Percentiles rank a stretch among this genome's conserved stretches.
Conservation (phyloP, 2,329 filamentous ascomycete genomes). For the Proliferodiscus dingleyae region DNA sequence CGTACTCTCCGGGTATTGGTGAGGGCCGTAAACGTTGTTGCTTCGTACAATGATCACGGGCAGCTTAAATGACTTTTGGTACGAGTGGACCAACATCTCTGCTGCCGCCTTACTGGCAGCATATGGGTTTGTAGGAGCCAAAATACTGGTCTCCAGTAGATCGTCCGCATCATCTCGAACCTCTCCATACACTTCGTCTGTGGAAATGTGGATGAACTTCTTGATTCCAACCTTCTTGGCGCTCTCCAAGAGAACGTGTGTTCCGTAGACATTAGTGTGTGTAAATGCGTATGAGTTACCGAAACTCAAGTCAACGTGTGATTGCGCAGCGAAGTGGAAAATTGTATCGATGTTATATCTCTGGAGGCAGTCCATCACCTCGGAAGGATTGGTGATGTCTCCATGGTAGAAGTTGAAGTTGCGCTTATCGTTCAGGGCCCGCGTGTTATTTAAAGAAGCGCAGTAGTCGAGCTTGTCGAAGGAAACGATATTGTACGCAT, state of each 20-base stretch:
- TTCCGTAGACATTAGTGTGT: constrained; percentile 76
- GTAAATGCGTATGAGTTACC: constrained; percentile 79
- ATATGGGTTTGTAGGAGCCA: constrained; percentile 78
- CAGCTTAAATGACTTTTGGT: constrained; percentile 76
- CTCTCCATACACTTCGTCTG: constrained; percentile 82
- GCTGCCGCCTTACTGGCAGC: constrained; percentile 76
- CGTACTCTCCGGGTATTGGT: constrained; percentile 79
- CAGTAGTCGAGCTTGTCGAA: constrained; percentile 86
- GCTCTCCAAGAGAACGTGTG: constrained; percentile 76
- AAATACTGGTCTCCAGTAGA: constrained; percentile 65
- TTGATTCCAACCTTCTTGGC: constrained; percentile 66
- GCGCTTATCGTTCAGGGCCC: constrained; percentile 57
- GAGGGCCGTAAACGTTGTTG: constrained; percentile 82
- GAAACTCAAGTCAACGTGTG: constrained; percentile 78
- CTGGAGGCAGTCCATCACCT: constrained; percentile 67
- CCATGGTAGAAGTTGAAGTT: constrained; percentile 80
- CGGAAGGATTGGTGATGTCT: constrained; percentile 66
- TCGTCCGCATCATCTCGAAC: constrained; percentile 68
- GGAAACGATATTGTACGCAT: constrained; percentile 72
- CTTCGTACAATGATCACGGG: constrained; percentile 75
- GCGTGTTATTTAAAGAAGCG: constrained; percentile 74
- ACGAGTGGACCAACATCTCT: constrained; percentile 84
- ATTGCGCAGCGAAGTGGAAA: constrained; percentile 82
- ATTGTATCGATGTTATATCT: constrained; percentile 72
- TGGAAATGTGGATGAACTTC: constrained; percentile 77